Evolutionary conservation across 169 alveolate genomes (phyloP), one percentile per base, ranked within the genome.

Genomic region (Perkinsus chesapeaki): DNA sequence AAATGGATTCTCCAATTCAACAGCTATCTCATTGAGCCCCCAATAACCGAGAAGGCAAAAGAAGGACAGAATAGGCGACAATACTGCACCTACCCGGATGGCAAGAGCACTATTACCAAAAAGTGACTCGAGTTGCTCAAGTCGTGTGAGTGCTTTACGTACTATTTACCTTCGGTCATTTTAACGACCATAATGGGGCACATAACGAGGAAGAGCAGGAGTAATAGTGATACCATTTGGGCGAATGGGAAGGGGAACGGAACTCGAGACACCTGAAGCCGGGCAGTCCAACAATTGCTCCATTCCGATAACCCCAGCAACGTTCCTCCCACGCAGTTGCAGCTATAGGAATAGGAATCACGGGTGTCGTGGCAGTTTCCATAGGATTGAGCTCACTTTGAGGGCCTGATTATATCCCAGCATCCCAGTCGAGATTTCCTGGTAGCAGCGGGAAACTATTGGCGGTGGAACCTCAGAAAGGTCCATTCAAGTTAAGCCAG

Each of bases 1-100:
- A 36, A 91, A 91, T 19, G 92, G 92, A 36, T 91, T 91, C 23
- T 91, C 92, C 92, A 91, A 39, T 37, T 91, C 92, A 9, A 91
- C 48, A 36, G 92, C 39, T 9, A 91, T 39, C 39, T 91, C 73
- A 39, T 91, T 91, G 73, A 91, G 48, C 36, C 48, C 39, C 47
- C 92, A 39, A 91, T 31, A 91, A 72, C 73, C 73, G 92, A 91
- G 82, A 7, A 60, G 82, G 23, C 82, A 60, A 34, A 91, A 91
- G 92, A 91, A 91, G 31, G 38, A 27, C 37, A 91, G 92, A 31
- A 91, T 91, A 38, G 82, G 82, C 23, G 82, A 60, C 82, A 60
- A 34, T 27, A 16, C 82, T 20, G 82, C 31, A 60, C 82, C 82
- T 60, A 23, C 12, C n/a, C n/a, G n/a, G n/a, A n/a, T n/a, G n/a